Base-by-base conservation (phyloP, 257 asterid genomes). In the Solanum paucissectum region DNA sequence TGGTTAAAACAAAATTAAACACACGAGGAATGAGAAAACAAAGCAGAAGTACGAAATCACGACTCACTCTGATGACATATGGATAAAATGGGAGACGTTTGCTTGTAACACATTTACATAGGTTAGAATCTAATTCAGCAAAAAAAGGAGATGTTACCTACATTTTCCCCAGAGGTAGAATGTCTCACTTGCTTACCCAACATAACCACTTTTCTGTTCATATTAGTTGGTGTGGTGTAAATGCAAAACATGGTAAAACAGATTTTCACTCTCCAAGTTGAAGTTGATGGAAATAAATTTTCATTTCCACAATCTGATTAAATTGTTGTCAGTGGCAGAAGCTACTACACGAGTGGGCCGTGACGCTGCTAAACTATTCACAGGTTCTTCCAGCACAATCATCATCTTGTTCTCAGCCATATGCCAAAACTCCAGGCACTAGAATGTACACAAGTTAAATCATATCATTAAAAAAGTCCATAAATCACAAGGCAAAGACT, bases 381-480 rank as follows among this genome's bases (percentile, higher is more conserved):
- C 86, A 38, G 90, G 89, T 25, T 83, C 91, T 71, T 52, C 87
- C 29, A 84, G 84, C 32, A 73, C 62, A 10, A 87, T 89, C 88
- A 69, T 83, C 87, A 20, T 20, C 66, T 91, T 91, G 88, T 89
- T 88, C 73, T 88, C 93, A 34, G 92, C 85, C 90, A 91, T 74
- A 68, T 91, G 66, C 93, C 93, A 91, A 40, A 91, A 88, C 88
- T 91, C 93, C 90, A 91, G 87, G 44, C 90, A 88, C 93, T 91
- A 90, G 40, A 88, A 46, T 44, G 12, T 38, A 42, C 83, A 86
- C 12, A 87, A 60, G 18, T 25, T 21, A 44, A 82, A 33, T 52
- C 20, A 71, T 44, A 77, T 83, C 36, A n/a, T 21, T 68, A 33
- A 12, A 66, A 33, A 69, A 34, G 69, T 9, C 46, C 55, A 16